phyloP scores from a whole-genome alignment of 441 rosid species.

The Eutrema salsugineum region DNA sequence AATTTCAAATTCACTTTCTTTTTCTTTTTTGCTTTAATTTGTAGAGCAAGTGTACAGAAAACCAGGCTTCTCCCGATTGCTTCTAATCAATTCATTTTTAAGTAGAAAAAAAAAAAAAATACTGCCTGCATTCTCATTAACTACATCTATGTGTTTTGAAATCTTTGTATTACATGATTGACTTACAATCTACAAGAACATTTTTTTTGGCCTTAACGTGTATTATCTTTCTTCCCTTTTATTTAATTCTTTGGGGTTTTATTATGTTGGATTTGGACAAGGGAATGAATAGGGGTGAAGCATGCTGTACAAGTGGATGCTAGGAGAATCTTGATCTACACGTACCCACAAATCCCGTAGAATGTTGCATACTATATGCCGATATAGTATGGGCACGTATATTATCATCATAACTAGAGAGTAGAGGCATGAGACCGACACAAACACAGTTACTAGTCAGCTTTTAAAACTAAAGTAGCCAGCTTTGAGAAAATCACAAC shows the following conservation, averaged over 20 bases:
- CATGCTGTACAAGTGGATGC: constrained; percentile 18
- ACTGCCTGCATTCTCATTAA: no score
- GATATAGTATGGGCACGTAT: neutral
- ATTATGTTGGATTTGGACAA: neutral
- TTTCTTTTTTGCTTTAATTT: no score
- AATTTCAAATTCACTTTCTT: no score
- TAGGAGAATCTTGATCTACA: neutral
- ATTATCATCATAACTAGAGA: neutral
- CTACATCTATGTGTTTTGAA: no score
- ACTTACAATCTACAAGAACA: no score
- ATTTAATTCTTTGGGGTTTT: neutral
- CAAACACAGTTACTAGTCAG: neutral
- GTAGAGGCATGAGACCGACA: neutral
- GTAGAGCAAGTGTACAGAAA: no score
- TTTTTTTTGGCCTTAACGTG: no score
- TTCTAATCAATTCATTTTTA: no score
- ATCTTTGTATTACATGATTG: no score
- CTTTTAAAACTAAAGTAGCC: neutral
- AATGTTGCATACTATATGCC: constrained; percentile 8
- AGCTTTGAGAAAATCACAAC: neutral
- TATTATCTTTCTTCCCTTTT: no score
- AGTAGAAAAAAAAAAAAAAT: no score
- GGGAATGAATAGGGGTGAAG: neutral
- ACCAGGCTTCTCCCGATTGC: no score
- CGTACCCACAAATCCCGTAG: neutral